Conservation (phyloP, 371 early-diverging fungal species). For the Funneliformis caledonium region DNA sequence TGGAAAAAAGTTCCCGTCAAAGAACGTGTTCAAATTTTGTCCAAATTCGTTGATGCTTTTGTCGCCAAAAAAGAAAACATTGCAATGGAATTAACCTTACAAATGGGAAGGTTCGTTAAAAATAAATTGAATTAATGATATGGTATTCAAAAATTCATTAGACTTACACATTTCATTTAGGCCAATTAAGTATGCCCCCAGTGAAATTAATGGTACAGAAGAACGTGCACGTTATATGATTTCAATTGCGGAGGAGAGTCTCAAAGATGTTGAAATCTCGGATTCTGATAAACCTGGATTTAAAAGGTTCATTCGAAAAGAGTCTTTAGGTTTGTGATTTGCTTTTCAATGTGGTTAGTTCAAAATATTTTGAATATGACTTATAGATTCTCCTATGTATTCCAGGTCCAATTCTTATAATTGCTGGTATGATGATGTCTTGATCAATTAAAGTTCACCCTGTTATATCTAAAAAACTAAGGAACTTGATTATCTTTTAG, state of each 20-base stretch:
- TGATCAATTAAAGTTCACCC: background rate
- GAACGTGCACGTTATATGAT: constrained; percentile 76
- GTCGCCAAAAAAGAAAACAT: constrained; percentile 64
- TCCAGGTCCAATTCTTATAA: constrained; percentile 29
- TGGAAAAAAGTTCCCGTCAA: constrained; percentile 63
- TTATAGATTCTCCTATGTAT: background rate
- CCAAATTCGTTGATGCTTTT: constrained; percentile 63
- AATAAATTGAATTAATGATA: background rate
- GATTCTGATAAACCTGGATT: constrained; percentile 53
- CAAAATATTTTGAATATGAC: background rate
- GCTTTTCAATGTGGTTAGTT: constrained; percentile 43
- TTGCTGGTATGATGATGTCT: constrained; percentile 12
- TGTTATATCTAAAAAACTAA: background rate
- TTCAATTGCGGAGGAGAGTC: constrained; percentile 67
- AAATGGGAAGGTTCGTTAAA: constrained; percentile 66
- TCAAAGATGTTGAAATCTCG: constrained; percentile 61
- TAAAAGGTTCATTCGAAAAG: constrained; percentile 70
- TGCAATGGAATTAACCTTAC: constrained; percentile 63
- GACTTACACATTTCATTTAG: constrained; percentile 45
- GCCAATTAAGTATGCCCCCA: constrained; percentile 71
- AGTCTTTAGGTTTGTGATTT: constrained; percentile 66
- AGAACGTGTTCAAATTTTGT: constrained; percentile 60
- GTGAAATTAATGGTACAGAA: constrained; percentile 76
- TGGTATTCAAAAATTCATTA: background rate
- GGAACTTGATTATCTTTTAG: constrained; percentile 30